Conservation (phyloP, 2,329 filamentous ascomycete species). For the Blastomyces gilchristii region DNA sequence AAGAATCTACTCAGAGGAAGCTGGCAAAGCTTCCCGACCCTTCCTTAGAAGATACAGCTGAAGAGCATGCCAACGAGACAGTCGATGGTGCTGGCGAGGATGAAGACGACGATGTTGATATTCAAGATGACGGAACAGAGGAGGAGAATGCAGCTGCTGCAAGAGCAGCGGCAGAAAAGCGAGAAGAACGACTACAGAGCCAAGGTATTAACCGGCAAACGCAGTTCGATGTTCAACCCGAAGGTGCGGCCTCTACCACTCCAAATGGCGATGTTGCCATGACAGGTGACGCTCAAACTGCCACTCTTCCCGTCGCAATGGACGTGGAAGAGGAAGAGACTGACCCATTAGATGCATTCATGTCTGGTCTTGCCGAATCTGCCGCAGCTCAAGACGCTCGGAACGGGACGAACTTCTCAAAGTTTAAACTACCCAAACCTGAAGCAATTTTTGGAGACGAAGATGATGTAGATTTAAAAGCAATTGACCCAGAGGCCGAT, state of each 20-base stretch:
- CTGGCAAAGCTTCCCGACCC: slow-evolving; percentile 80
- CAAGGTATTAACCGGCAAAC: slow-evolving; percentile 25
- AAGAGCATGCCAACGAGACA: slow-evolving; percentile 46
- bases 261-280: slow-evolving; percentile 35
- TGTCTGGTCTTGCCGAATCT: slow-evolving; percentile 58
- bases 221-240: slow-evolving; percentile 24
- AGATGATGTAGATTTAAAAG: slow-evolving; percentile 58
- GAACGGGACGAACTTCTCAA: slow-evolving; percentile 27
- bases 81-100: slow-evolving; percentile 40
- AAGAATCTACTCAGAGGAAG: slow-evolving; percentile 76
- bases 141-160: slow-evolving; percentile 81
- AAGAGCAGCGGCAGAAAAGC: slow-evolving; percentile 72
- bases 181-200: slow-evolving; percentile 54
- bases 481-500: slow-evolving; percentile 52
- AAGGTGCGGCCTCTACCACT: slow-evolving; percentile 27
- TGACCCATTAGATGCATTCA: slow-evolving; percentile 94
- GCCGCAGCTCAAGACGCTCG: slow-evolving; percentile 33
- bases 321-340: slow-evolving; percentile 52
- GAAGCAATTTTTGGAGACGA: slow-evolving; percentile 81
- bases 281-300: slow-evolving; percentile 31
- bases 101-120: slow-evolving; percentile 63
- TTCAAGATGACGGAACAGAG: slow-evolving; percentile 69
- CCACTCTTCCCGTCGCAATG: slow-evolving; percentile 27
- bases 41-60: slow-evolving; percentile 53
- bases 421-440: slow-evolving; percentile 54